Evolutionary conservation across 176 grass and related monocot species (phyloP).

Genomic region (Ananas comosus): DNA sequence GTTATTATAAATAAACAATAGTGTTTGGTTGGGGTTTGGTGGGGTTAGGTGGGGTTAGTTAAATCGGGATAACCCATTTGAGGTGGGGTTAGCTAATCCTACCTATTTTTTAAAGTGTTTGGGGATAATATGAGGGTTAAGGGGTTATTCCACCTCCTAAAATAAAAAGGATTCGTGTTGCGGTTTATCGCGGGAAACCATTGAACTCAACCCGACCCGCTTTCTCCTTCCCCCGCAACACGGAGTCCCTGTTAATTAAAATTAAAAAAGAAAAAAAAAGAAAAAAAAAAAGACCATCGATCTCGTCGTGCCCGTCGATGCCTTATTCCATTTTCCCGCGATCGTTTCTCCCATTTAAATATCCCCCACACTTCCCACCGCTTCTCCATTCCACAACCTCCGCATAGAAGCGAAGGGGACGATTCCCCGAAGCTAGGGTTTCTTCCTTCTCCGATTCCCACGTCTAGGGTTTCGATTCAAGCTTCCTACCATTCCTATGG

Average conservation of each 20-base stretch:
- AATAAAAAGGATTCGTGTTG: no score
- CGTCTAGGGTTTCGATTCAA: slow-evolving; percentile 21
- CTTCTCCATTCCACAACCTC: neutral
- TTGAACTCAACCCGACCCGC: neutral
- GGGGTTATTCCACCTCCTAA: no score
- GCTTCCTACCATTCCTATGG: slow-evolving; percentile 34
- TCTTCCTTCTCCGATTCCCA: slow-evolving; percentile 1
- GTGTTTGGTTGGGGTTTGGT: no score
- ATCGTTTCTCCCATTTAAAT: no score
- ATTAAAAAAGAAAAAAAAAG: neutral
- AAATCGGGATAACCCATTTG: no score
- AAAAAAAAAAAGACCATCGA: neutral
- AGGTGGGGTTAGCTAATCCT: no score
- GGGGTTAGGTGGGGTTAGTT: no score
- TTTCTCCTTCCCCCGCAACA: neutral
- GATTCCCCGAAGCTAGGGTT: slow-evolving; percentile 12
- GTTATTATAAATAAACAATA: no score
- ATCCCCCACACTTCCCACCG: neutral
- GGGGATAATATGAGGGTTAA: no score
- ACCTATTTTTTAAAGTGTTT: no score
- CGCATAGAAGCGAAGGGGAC: neutral
- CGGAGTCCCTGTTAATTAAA: neutral
- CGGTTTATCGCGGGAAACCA: no score
- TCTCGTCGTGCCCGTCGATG: neutral
- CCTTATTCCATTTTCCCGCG: neutral